Evolutionary conservation across 2,329 filamentous ascomycete species (phyloP).

Genomic region (Neoascochyta sp.): DNA sequence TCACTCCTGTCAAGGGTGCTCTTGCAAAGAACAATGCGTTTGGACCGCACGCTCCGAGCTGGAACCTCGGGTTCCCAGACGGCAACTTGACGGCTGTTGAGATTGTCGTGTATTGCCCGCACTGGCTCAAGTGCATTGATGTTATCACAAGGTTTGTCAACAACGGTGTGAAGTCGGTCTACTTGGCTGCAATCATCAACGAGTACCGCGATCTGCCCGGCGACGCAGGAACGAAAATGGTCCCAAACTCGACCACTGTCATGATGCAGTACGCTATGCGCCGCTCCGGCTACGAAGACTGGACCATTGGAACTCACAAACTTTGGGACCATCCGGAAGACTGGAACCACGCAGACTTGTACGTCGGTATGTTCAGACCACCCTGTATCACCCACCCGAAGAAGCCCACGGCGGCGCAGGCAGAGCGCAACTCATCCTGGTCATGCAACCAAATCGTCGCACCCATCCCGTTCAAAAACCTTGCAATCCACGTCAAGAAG

Average conservation of each 20-base stretch:
- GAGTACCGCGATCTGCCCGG: conserved; percentile 12
- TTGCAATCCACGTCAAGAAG: conserved; percentile 12
- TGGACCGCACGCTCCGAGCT: conserved; percentile 5
- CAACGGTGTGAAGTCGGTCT: conserved; percentile 12
- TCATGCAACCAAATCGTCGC: neutral
- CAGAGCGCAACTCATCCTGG: too few relatives aligned
- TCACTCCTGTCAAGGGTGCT: too few relatives aligned
- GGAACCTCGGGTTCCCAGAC: conserved; percentile 1
- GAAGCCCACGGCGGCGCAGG: neutral
- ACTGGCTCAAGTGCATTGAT: conserved; percentile 17
- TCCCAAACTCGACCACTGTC: conserved; percentile 15
- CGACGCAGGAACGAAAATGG: conserved; percentile 2
- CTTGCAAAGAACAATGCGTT: conserved; percentile 22
- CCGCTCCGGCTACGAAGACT: conserved; percentile 12
- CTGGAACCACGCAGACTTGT: conserved; percentile 8
- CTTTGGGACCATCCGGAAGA: conserved; percentile 2
- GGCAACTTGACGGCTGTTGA: conserved; percentile 19
- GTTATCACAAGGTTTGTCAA: conserved; percentile 21
- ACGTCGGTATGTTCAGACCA: conserved; percentile 1
- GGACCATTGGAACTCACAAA: conserved; percentile 14
- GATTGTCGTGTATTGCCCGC: conserved; percentile 21
- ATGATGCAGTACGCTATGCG: conserved; percentile 21
- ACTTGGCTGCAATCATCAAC: conserved; percentile 16
- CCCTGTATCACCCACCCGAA: neutral
- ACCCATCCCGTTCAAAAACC: conserved; percentile 15